A percentile compares a stretch with the other conserved stretches of the same genome.
These are phyloP conservation scores for Trametes sanguinea DNA, from an alignment of 768 basidiomycete species.

Conservation along the genomic window DNA sequence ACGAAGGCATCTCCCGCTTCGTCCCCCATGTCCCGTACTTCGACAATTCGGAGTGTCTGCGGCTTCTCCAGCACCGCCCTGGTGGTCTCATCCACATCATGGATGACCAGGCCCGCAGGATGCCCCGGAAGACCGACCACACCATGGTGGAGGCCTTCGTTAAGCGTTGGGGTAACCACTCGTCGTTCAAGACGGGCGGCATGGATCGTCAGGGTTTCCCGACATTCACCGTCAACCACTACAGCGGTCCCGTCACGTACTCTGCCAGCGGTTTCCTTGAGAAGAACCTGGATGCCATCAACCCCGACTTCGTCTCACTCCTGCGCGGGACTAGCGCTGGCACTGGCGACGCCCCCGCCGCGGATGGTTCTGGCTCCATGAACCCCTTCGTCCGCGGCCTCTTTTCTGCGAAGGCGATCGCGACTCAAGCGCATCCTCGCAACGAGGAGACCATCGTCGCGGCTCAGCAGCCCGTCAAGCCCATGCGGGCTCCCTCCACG, in stretches of 20 bases:
- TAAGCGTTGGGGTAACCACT: slow-evolving; percentile 94
- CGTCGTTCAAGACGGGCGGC: slow-evolving; percentile 82
- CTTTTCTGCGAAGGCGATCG: slow-evolving; percentile 86
- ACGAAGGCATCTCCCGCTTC: slow-evolving; percentile 74
- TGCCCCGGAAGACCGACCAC: slow-evolving; percentile 87
- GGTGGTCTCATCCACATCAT: slow-evolving; percentile 96
- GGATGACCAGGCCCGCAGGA: slow-evolving; percentile 90
- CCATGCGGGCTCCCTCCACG: slow-evolving; percentile 91
- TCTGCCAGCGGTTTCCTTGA: slow-evolving; percentile 89
- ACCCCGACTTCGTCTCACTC: slow-evolving; percentile 90
- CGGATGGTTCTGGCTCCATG: slow-evolving; percentile 75
- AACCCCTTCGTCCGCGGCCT: slow-evolving; percentile 92
- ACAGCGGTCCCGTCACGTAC: slow-evolving; percentile 88
- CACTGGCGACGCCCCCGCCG: slow-evolving; percentile 43
- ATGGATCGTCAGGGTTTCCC: slow-evolving; percentile 78
- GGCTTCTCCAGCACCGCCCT: slow-evolving; percentile 80
- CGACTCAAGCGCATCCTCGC: slow-evolving; percentile 87
- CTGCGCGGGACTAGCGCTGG: slow-evolving; percentile 59
- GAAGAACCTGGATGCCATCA: slow-evolving; percentile 84
- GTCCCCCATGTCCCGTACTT: slow-evolving; percentile 78
- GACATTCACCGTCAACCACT: slow-evolving; percentile 91
- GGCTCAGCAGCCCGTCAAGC: slow-evolving; percentile 91
- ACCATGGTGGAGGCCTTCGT: slow-evolving; percentile 94
- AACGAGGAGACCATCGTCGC: slow-evolving; percentile 96
- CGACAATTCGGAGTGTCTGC: slow-evolving; percentile 88